These are phyloP conservation scores for Saururus chinensis DNA, from an alignment of 164 flowering plant genomes.

Conservation along the genomic window DNA sequence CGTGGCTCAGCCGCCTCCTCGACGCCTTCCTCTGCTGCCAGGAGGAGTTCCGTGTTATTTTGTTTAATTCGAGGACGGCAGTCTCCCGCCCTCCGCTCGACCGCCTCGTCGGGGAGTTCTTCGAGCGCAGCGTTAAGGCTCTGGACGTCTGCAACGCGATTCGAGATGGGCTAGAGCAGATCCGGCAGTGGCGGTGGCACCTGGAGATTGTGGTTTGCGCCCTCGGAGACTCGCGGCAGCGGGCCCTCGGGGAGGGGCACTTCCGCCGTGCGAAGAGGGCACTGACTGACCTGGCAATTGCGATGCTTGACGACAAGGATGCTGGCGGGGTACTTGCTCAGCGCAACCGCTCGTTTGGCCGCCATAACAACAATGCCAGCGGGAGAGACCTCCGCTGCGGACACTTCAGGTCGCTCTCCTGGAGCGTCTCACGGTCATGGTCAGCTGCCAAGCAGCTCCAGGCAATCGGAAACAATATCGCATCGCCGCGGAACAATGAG, in stretches of 20 bases:
- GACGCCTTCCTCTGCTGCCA: slow-evolving; percentile 67
- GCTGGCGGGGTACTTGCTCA: slow-evolving; percentile 31
- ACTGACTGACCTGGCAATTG: slow-evolving; percentile 56
- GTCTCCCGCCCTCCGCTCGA: slow-evolving; percentile 46
- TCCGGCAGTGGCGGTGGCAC: slow-evolving; percentile 74
- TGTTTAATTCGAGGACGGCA: slow-evolving; percentile 27
- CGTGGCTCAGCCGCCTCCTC: slow-evolving; percentile 65
- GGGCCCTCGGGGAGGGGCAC: slow-evolving; percentile 66
- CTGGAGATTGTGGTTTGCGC: slow-evolving; percentile 75
- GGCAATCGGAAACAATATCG: slow-evolving; percentile 62
- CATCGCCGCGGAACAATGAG: slow-evolving; percentile 48
- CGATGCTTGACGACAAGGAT: slow-evolving; percentile 82
- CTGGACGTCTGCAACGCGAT: slow-evolving; percentile 86
- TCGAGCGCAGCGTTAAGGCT: slow-evolving; percentile 74
- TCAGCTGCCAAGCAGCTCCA: slow-evolving; percentile 70
- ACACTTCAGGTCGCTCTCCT: slow-evolving; percentile 67
- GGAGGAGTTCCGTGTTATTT: slow-evolving; percentile 55
- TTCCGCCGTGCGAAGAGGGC: slow-evolving; percentile 84
- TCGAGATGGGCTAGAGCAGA: slow-evolving; percentile 77
- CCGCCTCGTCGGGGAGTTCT: slow-evolving; percentile 41
- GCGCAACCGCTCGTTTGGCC: slow-evolving; percentile 73
- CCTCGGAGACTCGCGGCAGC: slow-evolving; percentile 23
- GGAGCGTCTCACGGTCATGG: slow-evolving; percentile 93
- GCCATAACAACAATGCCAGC: slow-evolving; percentile 18
- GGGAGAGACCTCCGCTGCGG: slow-evolving; percentile 23